A percentile compares a stretch with the other conserved stretches of the same genome.
Evolutionary conservation across 169 alveolate genomes (phyloP).

Genomic region (Theileria orientalis): DNA sequence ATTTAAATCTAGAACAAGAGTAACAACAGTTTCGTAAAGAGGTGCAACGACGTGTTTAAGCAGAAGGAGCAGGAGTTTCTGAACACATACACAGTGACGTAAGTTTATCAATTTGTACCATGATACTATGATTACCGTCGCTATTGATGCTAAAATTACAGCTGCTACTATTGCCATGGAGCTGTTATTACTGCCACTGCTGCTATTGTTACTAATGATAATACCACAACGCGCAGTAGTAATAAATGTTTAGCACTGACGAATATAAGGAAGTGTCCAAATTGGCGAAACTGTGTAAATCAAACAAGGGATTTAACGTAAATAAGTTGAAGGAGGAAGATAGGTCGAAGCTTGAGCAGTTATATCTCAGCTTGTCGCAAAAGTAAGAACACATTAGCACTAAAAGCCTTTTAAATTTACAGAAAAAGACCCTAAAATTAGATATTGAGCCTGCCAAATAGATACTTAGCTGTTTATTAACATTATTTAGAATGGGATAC

Average conservation of each 20-base stretch:
- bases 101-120: not conserved
- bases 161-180: too few species aligned
- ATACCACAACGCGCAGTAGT: not conserved
- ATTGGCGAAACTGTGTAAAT: constrained; percentile 43
- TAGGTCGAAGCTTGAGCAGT: not conserved
- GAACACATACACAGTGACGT: constrained; percentile 40
- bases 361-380: not conserved
- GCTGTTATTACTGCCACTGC: too few species aligned
- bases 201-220: too few species aligned
- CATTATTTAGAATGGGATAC: constrained; percentile 47
- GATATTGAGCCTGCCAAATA: constrained; percentile 23
- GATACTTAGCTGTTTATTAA: constrained; percentile 12
- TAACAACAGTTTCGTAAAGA: constrained; percentile 27
- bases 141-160: not conserved
- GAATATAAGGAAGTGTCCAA: constrained; percentile 47
- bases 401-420: not conserved
- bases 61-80: constrained; percentile 47
- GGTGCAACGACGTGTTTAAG: constrained; percentile 43
- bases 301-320: constrained; percentile 30
- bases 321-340: constrained; percentile 30
- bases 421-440: not conserved
- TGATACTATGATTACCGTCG: too few species aligned
- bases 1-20: constrained; percentile 23
- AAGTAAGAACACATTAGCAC: not conserved
- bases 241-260: constrained; percentile 21